A percentile compares a stretch with the other conserved stretches of the same genome.
These are phyloP conservation scores for Spirogloea muscicola DNA, from an alignment of 139 green algal species.

Conservation along the genomic window DNA sequence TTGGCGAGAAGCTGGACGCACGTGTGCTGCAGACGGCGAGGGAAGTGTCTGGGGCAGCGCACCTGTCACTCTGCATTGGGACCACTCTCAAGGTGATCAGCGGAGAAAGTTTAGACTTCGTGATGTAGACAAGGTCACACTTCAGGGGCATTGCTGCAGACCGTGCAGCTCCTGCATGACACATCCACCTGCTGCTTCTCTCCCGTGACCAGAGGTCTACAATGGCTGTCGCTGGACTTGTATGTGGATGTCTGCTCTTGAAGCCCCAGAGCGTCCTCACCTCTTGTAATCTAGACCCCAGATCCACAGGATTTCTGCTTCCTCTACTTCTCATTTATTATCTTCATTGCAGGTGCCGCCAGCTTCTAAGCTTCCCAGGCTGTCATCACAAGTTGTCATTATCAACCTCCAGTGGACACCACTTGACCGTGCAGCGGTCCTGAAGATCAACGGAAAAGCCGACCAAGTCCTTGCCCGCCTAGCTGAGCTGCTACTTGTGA, in stretches of 20 bases:
- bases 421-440: not conserved
- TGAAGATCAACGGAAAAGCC: not conserved
- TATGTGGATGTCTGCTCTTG: too few species aligned
- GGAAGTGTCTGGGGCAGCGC: not conserved
- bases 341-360: slow-evolving; percentile 12
- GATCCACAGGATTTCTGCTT: too few species aligned
- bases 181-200: too few species aligned
- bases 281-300: too few species aligned
- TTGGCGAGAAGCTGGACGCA: slow-evolving; percentile 31
- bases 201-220: too few species aligned
- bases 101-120: too few species aligned
- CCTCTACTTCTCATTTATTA: too few species aligned
- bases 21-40: slow-evolving; percentile 6
- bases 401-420: slow-evolving; percentile 31
- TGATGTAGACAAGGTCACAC: too few species aligned
- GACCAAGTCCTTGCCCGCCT: not conserved
- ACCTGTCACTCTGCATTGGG: slow-evolving; percentile 20
- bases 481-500: not conserved
- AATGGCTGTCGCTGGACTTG: too few species aligned
- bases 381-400: slow-evolving; percentile 1
- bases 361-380: not conserved
- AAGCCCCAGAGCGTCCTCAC: too few species aligned
- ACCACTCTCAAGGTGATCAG: slow-evolving; percentile 82
- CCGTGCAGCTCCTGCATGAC: too few species aligned
- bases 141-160: too few species aligned